These are phyloP conservation scores for Daldinia sp. DNA, from an alignment of 2,329 filamentous ascomycete species.

Conservation along the genomic window DNA sequence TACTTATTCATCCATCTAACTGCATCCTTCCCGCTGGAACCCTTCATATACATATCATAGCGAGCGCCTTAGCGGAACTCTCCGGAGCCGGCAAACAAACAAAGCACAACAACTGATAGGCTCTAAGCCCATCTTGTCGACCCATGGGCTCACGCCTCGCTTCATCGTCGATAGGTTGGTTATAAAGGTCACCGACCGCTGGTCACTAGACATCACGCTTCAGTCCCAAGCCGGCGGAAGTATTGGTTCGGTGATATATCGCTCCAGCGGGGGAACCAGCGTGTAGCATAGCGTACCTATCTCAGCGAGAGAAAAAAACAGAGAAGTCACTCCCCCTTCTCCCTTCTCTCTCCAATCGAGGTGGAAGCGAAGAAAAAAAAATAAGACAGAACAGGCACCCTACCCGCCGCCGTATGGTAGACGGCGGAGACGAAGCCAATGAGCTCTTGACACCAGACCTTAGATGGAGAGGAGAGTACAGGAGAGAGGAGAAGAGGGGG, in stretches of 20 bases:
- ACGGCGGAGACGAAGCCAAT: slow-evolving; percentile 27
- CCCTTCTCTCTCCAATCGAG: neutral
- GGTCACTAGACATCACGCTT: neutral
- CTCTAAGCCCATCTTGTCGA: neutral
- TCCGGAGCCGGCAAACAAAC: slow-evolving; percentile 1
- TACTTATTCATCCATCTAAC: neutral
- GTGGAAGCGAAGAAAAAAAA: neutral
- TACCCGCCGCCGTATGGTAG: slow-evolving; percentile 7
- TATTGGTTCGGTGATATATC: slow-evolving; percentile 9
- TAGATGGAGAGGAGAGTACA: slow-evolving; percentile 8
- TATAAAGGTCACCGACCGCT: neutral
- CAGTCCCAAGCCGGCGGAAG: slow-evolving; percentile 3
- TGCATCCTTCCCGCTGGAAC: slow-evolving; percentile 7
- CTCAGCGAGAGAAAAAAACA: neutral
- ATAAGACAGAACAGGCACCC: neutral
- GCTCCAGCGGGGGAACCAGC: neutral
- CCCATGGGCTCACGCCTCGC: neutral
- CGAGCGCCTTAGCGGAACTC: neutral
- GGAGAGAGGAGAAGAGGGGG: neutral
- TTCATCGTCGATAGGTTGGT: neutral
- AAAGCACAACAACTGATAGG: neutral
- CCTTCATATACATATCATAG: slow-evolving; percentile 1
- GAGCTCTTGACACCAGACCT: slow-evolving; percentile 29
- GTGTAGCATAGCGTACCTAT: too few relatives aligned
- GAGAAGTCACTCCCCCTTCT: neutral